A percentile compares a stretch with the other conserved stretches of the same genome.
phyloP scores from a whole-genome alignment of 176 grass and related monocot species.

The Guadua angustifolia region DNA sequence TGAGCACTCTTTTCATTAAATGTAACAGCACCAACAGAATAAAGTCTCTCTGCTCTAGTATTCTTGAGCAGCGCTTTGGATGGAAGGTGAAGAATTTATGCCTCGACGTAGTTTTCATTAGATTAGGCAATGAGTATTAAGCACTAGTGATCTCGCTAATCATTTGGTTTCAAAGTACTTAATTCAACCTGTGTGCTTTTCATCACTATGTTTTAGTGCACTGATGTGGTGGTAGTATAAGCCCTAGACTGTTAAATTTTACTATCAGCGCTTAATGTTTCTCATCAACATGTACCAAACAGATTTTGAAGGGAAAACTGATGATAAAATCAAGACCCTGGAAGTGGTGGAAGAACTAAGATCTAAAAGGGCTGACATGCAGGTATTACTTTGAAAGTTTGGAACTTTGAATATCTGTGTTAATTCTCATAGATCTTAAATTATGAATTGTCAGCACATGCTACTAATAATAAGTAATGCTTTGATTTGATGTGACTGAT shows the following conservation, averaged over 20 bases:
- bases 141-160: background rate
- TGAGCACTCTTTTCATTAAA: background rate
- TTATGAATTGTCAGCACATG: conserved; percentile 5
- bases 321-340: conserved; percentile 76
- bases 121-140: background rate
- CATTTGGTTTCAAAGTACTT: background rate
- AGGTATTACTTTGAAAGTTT: conserved; percentile 54
- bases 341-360: conserved; percentile 80
- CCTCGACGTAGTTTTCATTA: background rate
- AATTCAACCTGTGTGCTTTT: background rate
- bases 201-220: background rate
- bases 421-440: conserved; percentile 11
- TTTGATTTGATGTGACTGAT: background rate
- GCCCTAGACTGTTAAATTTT: background rate
- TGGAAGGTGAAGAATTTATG: background rate
- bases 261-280: conserved; percentile 20
- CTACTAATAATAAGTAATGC: conserved; percentile 3
- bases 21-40: background rate
- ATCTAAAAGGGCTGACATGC: conserved; percentile 90
- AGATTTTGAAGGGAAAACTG: conserved; percentile 92
- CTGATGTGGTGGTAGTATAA: background rate
- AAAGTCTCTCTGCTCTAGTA: background rate
- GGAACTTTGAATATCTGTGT: background rate
- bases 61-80: background rate
- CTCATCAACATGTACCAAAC: conserved; percentile 24